These are phyloP conservation scores for Colletotrichum viniferum DNA, from an alignment of 2,329 filamentous ascomycete genomes.

Conservation along the genomic window DNA sequence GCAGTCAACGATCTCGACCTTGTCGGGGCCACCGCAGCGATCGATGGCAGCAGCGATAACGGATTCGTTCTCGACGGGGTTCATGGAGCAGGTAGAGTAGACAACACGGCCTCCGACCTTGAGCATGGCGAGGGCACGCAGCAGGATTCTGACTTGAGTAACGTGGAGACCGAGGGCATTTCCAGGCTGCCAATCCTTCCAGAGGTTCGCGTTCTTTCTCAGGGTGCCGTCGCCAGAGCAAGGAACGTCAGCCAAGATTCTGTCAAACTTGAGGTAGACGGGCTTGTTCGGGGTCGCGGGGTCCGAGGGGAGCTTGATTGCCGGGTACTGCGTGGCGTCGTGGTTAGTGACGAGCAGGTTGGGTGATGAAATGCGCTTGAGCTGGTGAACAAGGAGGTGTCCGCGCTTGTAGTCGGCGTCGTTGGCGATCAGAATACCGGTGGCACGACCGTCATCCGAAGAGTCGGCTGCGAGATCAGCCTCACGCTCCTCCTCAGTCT, in stretches of 20 bases:
- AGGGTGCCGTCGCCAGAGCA: constrained; percentile 95
- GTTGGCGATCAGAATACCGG: constrained; percentile 92
- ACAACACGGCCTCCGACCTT: constrained; percentile 94
- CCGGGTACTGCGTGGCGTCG: constrained; percentile 94
- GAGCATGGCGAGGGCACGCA: constrained; percentile 91
- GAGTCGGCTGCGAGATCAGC: constrained; percentile 62
- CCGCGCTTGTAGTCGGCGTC: constrained; percentile 96
- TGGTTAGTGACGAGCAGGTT: constrained; percentile 98
- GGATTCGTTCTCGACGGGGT: constrained; percentile 96
- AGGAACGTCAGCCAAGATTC: constrained; percentile 94
- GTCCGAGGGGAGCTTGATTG: constrained; percentile 77
- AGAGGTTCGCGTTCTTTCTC: constrained; percentile 91
- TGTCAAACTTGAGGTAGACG: constrained; percentile 92
- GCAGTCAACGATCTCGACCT: constrained; percentile 86
- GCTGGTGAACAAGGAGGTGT: constrained; percentile 96
- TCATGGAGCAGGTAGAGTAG: constrained; percentile 99
- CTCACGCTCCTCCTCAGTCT: constrained; percentile 52
- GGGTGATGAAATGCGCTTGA: constrained; percentile 94
- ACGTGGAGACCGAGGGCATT: constrained; percentile 86
- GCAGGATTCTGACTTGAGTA: constrained; percentile 88
- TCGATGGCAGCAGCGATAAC: constrained; percentile 88
- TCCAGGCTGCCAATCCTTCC: constrained; percentile 92
- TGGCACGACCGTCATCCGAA: constrained; percentile 83
- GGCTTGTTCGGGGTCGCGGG: constrained; percentile 58
- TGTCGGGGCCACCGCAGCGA: constrained; percentile 81